Evolutionary conservation across 2,329 filamentous ascomycete species (phyloP), one percentile per base, ranked within the genome.

Genomic region (Diaporthe citri): DNA sequence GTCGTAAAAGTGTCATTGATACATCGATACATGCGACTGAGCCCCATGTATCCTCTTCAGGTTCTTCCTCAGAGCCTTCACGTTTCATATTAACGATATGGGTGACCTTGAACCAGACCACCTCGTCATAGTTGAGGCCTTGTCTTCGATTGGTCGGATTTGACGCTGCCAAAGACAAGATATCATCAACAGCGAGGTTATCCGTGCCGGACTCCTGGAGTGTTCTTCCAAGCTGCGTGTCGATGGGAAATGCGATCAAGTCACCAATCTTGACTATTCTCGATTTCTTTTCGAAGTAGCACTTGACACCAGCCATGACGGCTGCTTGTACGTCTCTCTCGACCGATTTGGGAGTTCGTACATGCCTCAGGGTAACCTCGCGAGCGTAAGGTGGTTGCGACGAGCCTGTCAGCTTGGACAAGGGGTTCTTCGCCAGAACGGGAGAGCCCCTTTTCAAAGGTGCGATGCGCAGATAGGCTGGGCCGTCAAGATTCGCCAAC

Each of bases 31-130:
- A 93, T 3, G 94, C 95, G 52, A 96, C 92, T 1, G 94, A 94
- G 51, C 95, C 95, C 97, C 97, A 99, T 12, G 92, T 86, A 71
- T 94, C 92, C 66, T 92, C 90, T 4, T 90, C 89, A 2, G 90
- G 87, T 20, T 90, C 90, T 46, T 91, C 90, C n/a, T 89, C 87
- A 10, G 90, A 80, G 80, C 87, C 79, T 86, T 92, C 78, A 41
- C 81, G 83, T 78, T 86, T 91, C 80, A 86, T 86, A 8, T 88
- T 85, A 73, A 88, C 87, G 71, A 97, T 92, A 75, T 95, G 93
- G 52, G 93, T 93, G 55, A 99, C 93, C 77, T 93, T 94, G 87
- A 98, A 98, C 97, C 97, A 99, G 10, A 95, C 96, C 28, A 97
- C 94, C 41, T 87, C 90, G 83, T 89, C 91, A 78, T 85, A 86